A percentile compares a stretch with the other conserved stretches of the same genome.
Evolutionary conservation across 768 basidiomycete species (phyloP).

Genomic region (Mycena haematopus): DNA sequence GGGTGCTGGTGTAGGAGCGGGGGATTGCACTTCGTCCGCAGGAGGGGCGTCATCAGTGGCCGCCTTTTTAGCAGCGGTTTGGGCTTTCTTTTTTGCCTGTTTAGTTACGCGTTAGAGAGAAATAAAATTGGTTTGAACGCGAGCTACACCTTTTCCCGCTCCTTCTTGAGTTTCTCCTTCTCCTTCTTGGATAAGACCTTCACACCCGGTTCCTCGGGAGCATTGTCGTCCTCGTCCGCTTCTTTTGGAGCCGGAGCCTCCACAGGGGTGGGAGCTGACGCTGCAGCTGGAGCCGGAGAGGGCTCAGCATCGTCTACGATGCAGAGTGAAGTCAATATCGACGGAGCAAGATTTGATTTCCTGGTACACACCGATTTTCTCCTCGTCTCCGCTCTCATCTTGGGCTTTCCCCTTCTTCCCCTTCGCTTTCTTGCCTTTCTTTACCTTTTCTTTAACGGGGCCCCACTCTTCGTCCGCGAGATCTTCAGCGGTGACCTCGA

Average conservation of each 20-base stretch:
- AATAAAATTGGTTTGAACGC: slow-evolving; percentile 12
- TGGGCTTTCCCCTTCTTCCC: slow-evolving; percentile 52
- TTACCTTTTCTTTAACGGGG: slow-evolving; percentile 64
- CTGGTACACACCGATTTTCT: slow-evolving; percentile 31
- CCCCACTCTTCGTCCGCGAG: slow-evolving; percentile 79
- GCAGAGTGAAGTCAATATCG: slow-evolving; percentile 22
- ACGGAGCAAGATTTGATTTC: background rate
- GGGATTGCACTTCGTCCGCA: slow-evolving; percentile 36
- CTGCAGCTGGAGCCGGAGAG: slow-evolving; percentile 30
- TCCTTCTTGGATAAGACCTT: slow-evolving; percentile 92
- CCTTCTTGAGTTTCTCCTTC: slow-evolving; percentile 97
- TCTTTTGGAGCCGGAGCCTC: slow-evolving; percentile 38
- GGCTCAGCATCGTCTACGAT: slow-evolving; percentile 35
- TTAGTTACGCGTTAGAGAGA: slow-evolving; percentile 16
- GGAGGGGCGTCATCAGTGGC: slow-evolving; percentile 36
- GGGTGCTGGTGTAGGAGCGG: slow-evolving; percentile 33
- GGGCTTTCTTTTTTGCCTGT: slow-evolving; percentile 94
- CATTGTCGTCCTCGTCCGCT: slow-evolving; percentile 53
- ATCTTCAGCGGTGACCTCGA: slow-evolving; percentile 39
- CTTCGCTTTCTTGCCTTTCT: slow-evolving; percentile 68
- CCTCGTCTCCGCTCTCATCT: slow-evolving; percentile 44
- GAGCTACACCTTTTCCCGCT: slow-evolving; percentile 82
- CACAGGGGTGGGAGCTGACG: slow-evolving; percentile 24
- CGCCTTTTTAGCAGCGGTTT: slow-evolving; percentile 84
- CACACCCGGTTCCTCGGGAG: slow-evolving; percentile 61